These are phyloP conservation scores for Lichtheimia corymbifera DNA, from an alignment of 371 early-diverging fungal genomes.

Conservation along the genomic window DNA sequence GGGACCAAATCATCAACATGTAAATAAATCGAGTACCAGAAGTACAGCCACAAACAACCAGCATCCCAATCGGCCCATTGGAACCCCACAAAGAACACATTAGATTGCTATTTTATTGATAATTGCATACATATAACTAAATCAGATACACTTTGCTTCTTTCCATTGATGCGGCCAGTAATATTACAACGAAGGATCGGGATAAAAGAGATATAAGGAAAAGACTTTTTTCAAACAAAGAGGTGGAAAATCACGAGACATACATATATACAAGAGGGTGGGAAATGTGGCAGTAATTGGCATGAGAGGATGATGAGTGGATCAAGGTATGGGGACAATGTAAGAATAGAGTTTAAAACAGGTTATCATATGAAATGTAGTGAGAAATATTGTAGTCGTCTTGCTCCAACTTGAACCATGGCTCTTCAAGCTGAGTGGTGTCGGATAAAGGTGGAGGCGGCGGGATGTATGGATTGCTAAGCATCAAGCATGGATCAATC, in stretches of 20 bases:
- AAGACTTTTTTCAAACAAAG: too few relatives aligned
- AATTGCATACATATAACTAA: conserved; percentile 2
- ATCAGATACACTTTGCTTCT: not conserved
- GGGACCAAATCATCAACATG: conserved; percentile 2
- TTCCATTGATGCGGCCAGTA: too few relatives aligned
- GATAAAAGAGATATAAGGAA: too few relatives aligned
- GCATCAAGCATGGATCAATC: not conserved
- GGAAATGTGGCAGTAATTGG: not conserved
- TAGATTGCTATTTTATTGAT: not conserved
- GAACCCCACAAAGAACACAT: not conserved
- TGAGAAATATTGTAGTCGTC: conserved; percentile 3
- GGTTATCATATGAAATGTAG: conserved; percentile 4
- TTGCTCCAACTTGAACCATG: conserved; percentile 12
- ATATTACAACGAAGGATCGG: too few relatives aligned
- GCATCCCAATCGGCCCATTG: not conserved
- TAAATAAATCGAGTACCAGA: not conserved
- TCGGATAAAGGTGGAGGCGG: conserved; percentile 4
- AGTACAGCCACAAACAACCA: too few relatives aligned
- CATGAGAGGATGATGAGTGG: not conserved
- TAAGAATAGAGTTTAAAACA: conserved; percentile 2
- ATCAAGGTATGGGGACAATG: not conserved
- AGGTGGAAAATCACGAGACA: not conserved
- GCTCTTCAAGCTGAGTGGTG: not conserved
- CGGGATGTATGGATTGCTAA: not conserved
- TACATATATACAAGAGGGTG: not conserved